These are phyloP conservation scores for Talaromyces borbonicus DNA, from an alignment of 495 filamentous ascomycete genomes.

Conservation along the genomic window DNA sequence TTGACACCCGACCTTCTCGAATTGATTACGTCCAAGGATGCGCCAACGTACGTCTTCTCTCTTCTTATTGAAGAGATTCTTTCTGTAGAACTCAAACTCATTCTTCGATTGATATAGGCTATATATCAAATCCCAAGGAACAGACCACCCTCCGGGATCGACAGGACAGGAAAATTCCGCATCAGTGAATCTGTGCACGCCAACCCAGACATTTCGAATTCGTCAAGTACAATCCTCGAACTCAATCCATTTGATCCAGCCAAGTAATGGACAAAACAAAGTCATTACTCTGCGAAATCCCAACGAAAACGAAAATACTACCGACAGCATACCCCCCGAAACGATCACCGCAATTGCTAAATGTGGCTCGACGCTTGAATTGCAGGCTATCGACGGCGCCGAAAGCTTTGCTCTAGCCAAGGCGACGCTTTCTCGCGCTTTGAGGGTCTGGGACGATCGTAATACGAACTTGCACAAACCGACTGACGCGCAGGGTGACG, in stretches of 20 bases:
- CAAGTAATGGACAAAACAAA: slow-evolving; percentile 30
- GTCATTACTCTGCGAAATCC: slow-evolving; percentile 14
- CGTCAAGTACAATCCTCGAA: slow-evolving; percentile 92
- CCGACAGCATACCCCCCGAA: slow-evolving; percentile 14
- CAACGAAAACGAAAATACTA: slow-evolving; percentile 14
- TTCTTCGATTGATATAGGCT: slow-evolving; percentile 38
- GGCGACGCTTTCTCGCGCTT: slow-evolving; percentile 19
- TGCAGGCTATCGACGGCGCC: slow-evolving; percentile 26
- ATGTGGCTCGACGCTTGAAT: slow-evolving; percentile 64
- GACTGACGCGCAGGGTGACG: slow-evolving; percentile 14
- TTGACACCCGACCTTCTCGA: slow-evolving; percentile 64
- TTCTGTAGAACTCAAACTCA: not conserved
- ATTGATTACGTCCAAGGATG: slow-evolving; percentile 49
- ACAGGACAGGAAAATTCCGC: slow-evolving; percentile 28
- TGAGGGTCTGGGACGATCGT: slow-evolving; percentile 22
- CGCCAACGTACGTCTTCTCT: slow-evolving; percentile 44
- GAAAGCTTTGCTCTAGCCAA: not conserved
- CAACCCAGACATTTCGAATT: slow-evolving; percentile 61
- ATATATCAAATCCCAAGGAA: slow-evolving; percentile 48
- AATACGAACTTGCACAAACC: not conserved
- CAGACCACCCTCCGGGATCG: slow-evolving; percentile 7
- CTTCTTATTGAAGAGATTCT: not conserved
- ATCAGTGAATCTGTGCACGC: slow-evolving; percentile 65
- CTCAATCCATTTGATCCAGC: slow-evolving; percentile 59
- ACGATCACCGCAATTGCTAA: slow-evolving; percentile 55